Conservation (phyloP, 352 stramenopile genomes). For the Phytophthora ohioensis region DNA sequence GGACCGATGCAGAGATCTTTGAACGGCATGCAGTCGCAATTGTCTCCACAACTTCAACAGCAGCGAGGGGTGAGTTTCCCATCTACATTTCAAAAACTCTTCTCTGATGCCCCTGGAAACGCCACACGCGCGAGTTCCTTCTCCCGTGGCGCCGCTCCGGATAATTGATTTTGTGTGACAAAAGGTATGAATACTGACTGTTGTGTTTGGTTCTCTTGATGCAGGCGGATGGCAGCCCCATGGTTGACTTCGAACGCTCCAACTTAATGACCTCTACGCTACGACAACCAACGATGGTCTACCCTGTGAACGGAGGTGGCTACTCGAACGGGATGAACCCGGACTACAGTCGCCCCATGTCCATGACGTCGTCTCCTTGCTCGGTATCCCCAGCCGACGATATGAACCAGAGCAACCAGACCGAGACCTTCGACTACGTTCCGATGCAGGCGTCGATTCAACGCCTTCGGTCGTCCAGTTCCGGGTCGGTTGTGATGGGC, state of each 20-base stretch:
- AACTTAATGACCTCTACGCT: constrained; percentile 52
- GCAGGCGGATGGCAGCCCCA: constrained; percentile 35
- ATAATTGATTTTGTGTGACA: not conserved
- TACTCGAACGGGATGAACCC: constrained; percentile 46
- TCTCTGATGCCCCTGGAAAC: constrained; percentile 43
- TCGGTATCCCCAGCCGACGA: constrained; percentile 33
- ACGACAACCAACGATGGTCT: constrained; percentile 48
- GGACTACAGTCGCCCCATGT: constrained; percentile 44
- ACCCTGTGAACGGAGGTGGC: constrained; percentile 32
- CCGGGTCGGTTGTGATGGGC: constrained; percentile 37
- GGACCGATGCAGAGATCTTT: constrained; percentile 27
- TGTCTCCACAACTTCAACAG: constrained; percentile 29
- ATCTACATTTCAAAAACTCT: constrained; percentile 74
- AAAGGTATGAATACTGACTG: constrained; percentile 8
- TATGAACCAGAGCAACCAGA: constrained; percentile 44
- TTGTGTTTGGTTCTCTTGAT: constrained; percentile 12
- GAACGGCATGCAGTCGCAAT: constrained; percentile 30
- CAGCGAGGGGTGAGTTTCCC: constrained; percentile 47
- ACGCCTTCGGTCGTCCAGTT: constrained; percentile 38
- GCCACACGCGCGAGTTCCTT: constrained; percentile 48
- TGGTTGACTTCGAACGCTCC: constrained; percentile 64
- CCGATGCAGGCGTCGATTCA: constrained; percentile 50
- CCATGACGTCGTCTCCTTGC: constrained; percentile 42
- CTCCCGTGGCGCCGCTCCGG: not conserved
- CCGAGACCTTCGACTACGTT: constrained; percentile 60